These are phyloP conservation scores for Barnettozyma salicaria DNA, from an alignment of 805 yeast genomes.

Conservation along the genomic window DNA sequence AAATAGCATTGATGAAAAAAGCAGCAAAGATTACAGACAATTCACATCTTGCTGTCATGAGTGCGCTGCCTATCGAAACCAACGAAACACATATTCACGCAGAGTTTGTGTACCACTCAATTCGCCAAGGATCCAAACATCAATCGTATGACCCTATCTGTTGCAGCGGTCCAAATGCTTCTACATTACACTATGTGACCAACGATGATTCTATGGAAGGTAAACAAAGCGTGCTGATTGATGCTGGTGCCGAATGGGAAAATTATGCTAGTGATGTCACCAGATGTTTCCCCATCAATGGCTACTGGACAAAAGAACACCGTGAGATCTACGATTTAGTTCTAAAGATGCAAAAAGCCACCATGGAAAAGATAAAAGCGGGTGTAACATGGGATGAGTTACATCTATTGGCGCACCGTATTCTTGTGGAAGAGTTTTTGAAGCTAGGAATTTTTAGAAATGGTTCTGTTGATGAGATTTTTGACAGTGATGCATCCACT, in stretches of 20 bases:
- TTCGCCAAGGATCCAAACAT: slow-evolving; percentile 87
- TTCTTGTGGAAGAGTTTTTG: slow-evolving; percentile 65
- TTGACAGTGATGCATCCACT: slow-evolving; percentile 61
- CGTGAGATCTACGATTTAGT: slow-evolving; percentile 77
- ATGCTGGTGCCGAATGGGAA: slow-evolving; percentile 97
- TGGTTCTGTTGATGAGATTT: slow-evolving; percentile 56
- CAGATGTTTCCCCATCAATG: slow-evolving; percentile 87
- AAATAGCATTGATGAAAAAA: slow-evolving; percentile 65
- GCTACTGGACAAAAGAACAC: slow-evolving; percentile 86
- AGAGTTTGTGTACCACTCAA: slow-evolving; percentile 87
- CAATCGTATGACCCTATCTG: slow-evolving; percentile 94
- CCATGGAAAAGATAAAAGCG: slow-evolving; percentile 70
- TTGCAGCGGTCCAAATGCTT: slow-evolving; percentile 87
- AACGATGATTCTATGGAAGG: slow-evolving; percentile 61
- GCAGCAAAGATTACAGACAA: slow-evolving; percentile 85
- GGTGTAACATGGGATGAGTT: slow-evolving; percentile 83
- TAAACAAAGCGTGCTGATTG: slow-evolving; percentile 69
- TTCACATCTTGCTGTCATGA: slow-evolving; percentile 88
- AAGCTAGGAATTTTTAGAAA: slow-evolving; percentile 71
- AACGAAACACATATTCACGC: slow-evolving; percentile 94
- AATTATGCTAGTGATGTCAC: slow-evolving; percentile 93
- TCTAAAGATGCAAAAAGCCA: slow-evolving; percentile 69
- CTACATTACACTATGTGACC: slow-evolving; percentile 83
- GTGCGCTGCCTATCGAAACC: slow-evolving; percentile 79
- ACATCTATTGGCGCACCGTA: slow-evolving; percentile 73